Evolutionary conservation across 1,139 yeast genomes (phyloP).

Genomic region (Blastobotrys ciferrii): DNA sequence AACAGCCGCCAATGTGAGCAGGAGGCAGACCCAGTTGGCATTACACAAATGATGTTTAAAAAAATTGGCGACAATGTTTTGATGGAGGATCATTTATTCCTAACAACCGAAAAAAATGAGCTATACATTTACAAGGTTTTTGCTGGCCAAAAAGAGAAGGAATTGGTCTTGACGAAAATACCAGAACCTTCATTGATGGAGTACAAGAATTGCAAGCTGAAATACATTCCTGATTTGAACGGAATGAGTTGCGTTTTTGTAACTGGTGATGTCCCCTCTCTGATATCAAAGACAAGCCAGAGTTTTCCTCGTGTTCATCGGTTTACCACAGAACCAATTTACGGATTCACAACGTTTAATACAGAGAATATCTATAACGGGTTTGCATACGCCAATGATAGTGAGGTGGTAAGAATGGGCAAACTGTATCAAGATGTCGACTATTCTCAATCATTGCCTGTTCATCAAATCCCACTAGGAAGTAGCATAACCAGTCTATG

Average conservation of each 20-base stretch:
- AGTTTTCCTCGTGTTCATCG: slow-evolving; percentile 60
- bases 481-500: slow-evolving; percentile 68
- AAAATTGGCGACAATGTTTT: slow-evolving; percentile 53
- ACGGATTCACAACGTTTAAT: slow-evolving; percentile 32
- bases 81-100: slow-evolving; percentile 59
- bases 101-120: slow-evolving; percentile 80
- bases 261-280: slow-evolving; percentile 50
- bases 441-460: slow-evolving; percentile 27
- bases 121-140: slow-evolving; percentile 58
- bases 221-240: slow-evolving; percentile 27
- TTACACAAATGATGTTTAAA: slow-evolving; percentile 18
- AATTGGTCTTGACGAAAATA: slow-evolving; percentile 49
- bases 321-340: slow-evolving; percentile 57
- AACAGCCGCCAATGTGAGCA: not conserved
- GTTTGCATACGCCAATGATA: slow-evolving; percentile 68
- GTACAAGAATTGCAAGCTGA: slow-evolving; percentile 57
- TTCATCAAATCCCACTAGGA: slow-evolving; percentile 37
- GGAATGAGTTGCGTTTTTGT: slow-evolving; percentile 36
- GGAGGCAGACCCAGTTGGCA: slow-evolving; percentile 7
- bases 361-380: slow-evolving; percentile 45
- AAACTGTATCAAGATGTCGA: slow-evolving; percentile 27
- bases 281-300: slow-evolving; percentile 7
- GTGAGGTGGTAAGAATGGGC: slow-evolving; percentile 48
- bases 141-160: slow-evolving; percentile 46
- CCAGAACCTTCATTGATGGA: slow-evolving; percentile 39